Evolutionary conservation across 192 early-diverging fungal genomes (phyloP).

Genomic region (Powellomyces hirtus): DNA sequence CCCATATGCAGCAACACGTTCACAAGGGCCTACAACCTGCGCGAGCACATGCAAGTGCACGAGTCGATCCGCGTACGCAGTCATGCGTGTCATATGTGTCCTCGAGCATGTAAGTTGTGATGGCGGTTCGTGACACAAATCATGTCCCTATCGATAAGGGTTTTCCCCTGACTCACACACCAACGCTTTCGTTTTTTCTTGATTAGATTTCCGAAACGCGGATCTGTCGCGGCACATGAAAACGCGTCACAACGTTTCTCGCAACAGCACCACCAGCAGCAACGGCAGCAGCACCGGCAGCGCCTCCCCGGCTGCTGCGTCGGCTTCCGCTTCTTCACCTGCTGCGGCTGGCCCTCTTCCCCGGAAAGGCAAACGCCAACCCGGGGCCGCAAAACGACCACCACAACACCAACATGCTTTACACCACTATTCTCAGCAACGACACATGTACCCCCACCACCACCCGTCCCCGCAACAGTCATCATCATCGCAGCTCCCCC

Average conservation of each 20-base stretch:
- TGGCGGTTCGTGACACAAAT: too few species aligned
- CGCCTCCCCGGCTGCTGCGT: neutral
- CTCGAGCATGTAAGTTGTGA: neutral
- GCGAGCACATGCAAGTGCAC: conserved; percentile 11
- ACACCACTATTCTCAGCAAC: too few species aligned
- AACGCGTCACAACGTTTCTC: neutral
- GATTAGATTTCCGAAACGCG: neutral
- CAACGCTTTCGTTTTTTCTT: neutral
- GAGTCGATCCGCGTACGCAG: neutral
- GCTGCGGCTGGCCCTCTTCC: neutral
- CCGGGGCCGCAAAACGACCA: neutral
- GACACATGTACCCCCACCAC: too few species aligned
- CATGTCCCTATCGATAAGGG: neutral
- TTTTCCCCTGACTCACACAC: neutral
- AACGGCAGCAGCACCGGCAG: neutral
- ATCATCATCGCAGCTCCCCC: too few species aligned
- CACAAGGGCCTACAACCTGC: conserved; percentile 4
- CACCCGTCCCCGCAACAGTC: too few species aligned
- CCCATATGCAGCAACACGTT: neutral
- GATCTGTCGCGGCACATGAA: conserved; percentile 2
- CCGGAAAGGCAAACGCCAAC: neutral
- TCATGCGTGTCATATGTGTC: neutral
- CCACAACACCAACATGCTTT: neutral
- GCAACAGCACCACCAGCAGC: neutral
- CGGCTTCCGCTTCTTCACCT: neutral